A percentile compares a stretch with the other conserved stretches of the same genome.
Conservation (phyloP, 768 basidiomycete species). For the Boletus huronensis region DNA sequence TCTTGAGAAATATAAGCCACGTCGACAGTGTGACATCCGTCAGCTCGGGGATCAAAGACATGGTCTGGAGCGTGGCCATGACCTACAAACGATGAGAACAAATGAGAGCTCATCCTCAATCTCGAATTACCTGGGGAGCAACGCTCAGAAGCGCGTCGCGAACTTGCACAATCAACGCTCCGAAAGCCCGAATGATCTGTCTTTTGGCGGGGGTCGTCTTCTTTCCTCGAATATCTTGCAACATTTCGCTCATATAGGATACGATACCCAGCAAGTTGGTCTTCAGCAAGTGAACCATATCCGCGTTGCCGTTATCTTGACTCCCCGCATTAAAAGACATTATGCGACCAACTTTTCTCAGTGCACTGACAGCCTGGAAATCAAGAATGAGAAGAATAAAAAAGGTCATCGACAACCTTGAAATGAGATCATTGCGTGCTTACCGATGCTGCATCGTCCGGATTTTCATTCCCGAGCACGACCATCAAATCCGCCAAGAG, state of each 20-base stretch:
- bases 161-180: conserved; percentile 63
- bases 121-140: conserved; percentile 73
- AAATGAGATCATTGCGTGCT: conserved; percentile 9
- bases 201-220: conserved; percentile 65
- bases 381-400: conserved; percentile 24
- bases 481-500: conserved; percentile 75
- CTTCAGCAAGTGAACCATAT: conserved; percentile 62
- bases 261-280: conserved; percentile 81
- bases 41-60: conserved; percentile 70
- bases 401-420: conserved; percentile 34
- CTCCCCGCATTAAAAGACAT: conserved; percentile 24
- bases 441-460: conserved; percentile 43
- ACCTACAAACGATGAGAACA: conserved; percentile 50
- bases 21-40: conserved; percentile 74
- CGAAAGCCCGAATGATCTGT: conserved; percentile 77
- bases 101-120: neutral
- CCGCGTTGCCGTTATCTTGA: conserved; percentile 29
- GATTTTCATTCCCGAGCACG: conserved; percentile 68
- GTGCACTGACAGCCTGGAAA: conserved; percentile 45
- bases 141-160: conserved; percentile 71
- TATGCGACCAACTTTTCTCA: conserved; percentile 42
- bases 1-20: conserved; percentile 75
- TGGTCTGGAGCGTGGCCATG: conserved; percentile 93
- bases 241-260: conserved; percentile 76
- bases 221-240: conserved; percentile 82